Evolutionary conservation across 352 stramenopile species (phyloP), one percentile per base, ranked within the genome.

Genomic region (Globisporangium solare): DNA sequence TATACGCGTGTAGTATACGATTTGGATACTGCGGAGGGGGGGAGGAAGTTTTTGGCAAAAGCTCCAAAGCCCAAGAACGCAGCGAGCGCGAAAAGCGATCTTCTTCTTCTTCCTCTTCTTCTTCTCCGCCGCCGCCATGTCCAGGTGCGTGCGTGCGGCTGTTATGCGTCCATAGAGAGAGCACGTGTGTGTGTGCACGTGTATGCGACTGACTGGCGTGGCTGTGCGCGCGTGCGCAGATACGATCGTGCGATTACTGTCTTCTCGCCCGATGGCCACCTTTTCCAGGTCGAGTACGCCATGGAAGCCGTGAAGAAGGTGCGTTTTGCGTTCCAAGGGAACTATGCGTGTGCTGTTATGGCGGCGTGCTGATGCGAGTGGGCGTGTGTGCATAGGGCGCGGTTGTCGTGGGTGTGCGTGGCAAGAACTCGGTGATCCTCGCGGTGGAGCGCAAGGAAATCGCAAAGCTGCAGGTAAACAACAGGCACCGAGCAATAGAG

Each of bases 211-310:
- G 37, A 40, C 50, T 40, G 15, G n/a, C 12, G 21, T 40, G 39
- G 42, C 17, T 54, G 13, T 21, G 10, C 2, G 6, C 24, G 39
- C 22, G 47, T 42, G 43, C 8, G 37, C 37, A 99, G 95, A 77
- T 99, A 99, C 77, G 97, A 99, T 82, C 94, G 97, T 67, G 97
- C 97, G 41, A 99, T 99, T 72, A 99, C 97, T 54, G 96, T 99
- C 35, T 99, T 99, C 80, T 99, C 95, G 68, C 97, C 97, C 8
- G 97, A 99, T 82, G 97, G 97, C 39, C 97, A 99, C 73, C 84
- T 99, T 66, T 98, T 99, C 76, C 96, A 99, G 73, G 97, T 99
- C 11, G 97, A 99, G 85, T 99, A 99, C 83, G 97, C 97, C 60
- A 99, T 99, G 91, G 97, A 99, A 70, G 97, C 97, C 32, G 97